phyloP scores from a whole-genome alignment of 768 basidiomycete genomes.

The Xerocomus brunneocitrinus region DNA sequence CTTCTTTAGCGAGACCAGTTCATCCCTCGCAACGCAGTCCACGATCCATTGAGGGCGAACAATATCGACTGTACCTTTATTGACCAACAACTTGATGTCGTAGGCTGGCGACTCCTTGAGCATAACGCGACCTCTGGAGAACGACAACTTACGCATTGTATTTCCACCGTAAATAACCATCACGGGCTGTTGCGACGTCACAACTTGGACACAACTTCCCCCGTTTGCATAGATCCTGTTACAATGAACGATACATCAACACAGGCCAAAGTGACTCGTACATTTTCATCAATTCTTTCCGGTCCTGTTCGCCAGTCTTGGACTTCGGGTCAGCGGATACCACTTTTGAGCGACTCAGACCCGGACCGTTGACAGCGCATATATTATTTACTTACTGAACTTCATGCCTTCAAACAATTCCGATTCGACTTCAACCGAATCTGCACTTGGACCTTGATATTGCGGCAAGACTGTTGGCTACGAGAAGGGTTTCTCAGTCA shows the following conservation, averaged over 20 bases:
- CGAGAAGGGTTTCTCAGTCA: background rate
- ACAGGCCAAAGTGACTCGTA: constrained; percentile 28
- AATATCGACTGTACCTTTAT: constrained; percentile 67
- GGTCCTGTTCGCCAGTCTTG: constrained; percentile 61
- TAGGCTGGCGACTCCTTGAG: constrained; percentile 45
- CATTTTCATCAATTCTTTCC: constrained; percentile 65
- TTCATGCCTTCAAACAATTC: constrained; percentile 69
- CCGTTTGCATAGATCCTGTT: constrained; percentile 68
- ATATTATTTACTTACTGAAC: constrained; percentile 57
- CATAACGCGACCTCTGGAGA: background rate
- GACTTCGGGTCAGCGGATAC: constrained; percentile 74
- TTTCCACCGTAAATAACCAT: constrained; percentile 67
- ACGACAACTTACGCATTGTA: constrained; percentile 53
- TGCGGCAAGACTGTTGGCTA: constrained; percentile 61
- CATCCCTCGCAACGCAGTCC: constrained; percentile 63
- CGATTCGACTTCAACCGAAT: constrained; percentile 54
- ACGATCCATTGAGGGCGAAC: constrained; percentile 78
- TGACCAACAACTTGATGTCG: constrained; percentile 64
- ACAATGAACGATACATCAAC: constrained; percentile 1
- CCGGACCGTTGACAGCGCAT: background rate
- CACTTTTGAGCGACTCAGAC: constrained; percentile 38
- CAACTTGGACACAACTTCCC: constrained; percentile 59
- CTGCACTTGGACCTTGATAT: constrained; percentile 61
- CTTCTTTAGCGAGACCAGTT: constrained; percentile 57
- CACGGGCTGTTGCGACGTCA: constrained; percentile 47